phyloP scores from a whole-genome alignment of 805 yeast species.

The Yarrowia sp. region DNA sequence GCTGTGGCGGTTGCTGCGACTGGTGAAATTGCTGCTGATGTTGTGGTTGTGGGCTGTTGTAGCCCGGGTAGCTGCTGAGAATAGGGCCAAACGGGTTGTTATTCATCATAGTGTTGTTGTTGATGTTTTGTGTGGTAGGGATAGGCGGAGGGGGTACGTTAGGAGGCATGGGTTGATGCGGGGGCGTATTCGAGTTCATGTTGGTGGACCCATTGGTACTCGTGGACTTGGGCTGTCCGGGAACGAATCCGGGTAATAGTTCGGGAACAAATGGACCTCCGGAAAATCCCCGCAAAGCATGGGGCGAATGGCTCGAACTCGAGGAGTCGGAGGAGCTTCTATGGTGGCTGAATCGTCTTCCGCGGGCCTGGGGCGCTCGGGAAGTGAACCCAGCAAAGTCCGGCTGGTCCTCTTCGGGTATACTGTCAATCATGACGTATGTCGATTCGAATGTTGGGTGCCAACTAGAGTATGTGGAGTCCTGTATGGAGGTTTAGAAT shows the following conservation, averaged over 20 bases:
- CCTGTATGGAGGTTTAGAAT: conserved; percentile 15
- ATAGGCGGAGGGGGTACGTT: not conserved
- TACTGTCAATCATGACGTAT: conserved; percentile 18
- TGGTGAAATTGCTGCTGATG: not conserved
- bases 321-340: conserved; percentile 19
- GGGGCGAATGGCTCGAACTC: not conserved
- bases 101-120: not conserved
- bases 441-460: not conserved
- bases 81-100: conserved; percentile 6
- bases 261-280: conserved; percentile 9
- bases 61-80: conserved; percentile 7
- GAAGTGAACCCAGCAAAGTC: conserved; percentile 18
- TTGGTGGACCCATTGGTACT: not conserved
- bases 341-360: conserved; percentile 16
- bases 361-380: conserved; percentile 1
- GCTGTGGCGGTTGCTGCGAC: not conserved
- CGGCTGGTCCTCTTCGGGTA: conserved; percentile 23
- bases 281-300: conserved; percentile 20
- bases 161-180: not conserved
- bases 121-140: not conserved
- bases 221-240: not conserved
- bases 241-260: not conserved
- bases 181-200: not conserved
- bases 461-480: not conserved
- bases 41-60: not conserved